A percentile compares a stretch with the other conserved stretches of the same genome.
phyloP scores from a whole-genome alignment of 352 stramenopile genomes.

The Globisporangium solare region DNA sequence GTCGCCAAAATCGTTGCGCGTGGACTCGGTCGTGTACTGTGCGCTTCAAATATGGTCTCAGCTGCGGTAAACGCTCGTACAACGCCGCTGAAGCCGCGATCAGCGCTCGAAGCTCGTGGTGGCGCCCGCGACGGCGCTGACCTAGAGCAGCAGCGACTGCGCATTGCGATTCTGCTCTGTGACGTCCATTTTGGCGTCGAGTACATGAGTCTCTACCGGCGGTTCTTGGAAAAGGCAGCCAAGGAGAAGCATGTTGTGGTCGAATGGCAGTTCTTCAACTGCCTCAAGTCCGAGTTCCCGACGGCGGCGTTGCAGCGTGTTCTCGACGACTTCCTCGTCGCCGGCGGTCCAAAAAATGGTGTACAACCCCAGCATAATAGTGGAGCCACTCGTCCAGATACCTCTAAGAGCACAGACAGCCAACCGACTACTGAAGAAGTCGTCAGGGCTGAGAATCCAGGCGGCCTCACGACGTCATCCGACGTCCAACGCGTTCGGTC shows the following conservation, averaged over 20 bases:
- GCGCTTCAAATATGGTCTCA: conserved; percentile 26
- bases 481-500: too few relatives aligned
- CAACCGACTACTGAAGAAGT: too few relatives aligned
- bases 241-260: conserved; percentile 18
- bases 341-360: conserved; percentile 24
- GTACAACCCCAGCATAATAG: neutral
- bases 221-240: conserved; percentile 26
- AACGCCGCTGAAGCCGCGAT: conserved; percentile 7
- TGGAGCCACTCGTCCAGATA: neutral
- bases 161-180: conserved; percentile 32
- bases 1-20: conserved; percentile 23
- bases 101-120: neutral
- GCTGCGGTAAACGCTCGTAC: neutral
- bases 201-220: conserved; percentile 35
- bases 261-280: conserved; percentile 37
- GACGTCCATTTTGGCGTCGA: conserved; percentile 35
- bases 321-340: conserved; percentile 28
- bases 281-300: conserved; percentile 30
- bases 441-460: too few relatives aligned
- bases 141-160: conserved; percentile 8
- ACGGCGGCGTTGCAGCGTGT: conserved; percentile 21
- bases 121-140: neutral
- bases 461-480: too few relatives aligned
- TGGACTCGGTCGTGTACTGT: conserved; percentile 31
- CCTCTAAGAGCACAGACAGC: conserved; percentile 5